phyloP scores from a whole-genome alignment of 768 basidiomycete species.

The Leccinum barrowsii region DNA sequence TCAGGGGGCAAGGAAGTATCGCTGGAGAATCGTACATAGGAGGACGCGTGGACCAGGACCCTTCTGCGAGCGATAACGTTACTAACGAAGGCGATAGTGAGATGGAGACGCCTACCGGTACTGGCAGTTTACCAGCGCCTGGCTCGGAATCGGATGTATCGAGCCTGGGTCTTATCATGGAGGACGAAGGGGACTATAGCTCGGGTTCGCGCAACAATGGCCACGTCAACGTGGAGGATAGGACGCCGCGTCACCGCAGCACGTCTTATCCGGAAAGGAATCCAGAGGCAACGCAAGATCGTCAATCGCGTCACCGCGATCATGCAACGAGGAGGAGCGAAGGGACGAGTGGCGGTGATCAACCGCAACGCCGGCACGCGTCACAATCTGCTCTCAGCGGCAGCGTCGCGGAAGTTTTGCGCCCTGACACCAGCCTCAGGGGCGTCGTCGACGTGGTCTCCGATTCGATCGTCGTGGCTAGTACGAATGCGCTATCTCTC shows the following conservation, averaged over 20 bases:
- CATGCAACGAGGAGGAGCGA: conserved; percentile 23
- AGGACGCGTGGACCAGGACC: conserved; percentile 11
- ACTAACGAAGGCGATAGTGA: conserved; percentile 15
- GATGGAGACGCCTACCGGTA: conserved; percentile 19
- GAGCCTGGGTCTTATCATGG: conserved; percentile 30
- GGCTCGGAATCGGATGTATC: conserved; percentile 18
- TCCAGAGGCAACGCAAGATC: conserved; percentile 14
- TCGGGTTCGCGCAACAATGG: conserved; percentile 8
- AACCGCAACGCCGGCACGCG: conserved; percentile 18
- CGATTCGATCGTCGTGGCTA: conserved; percentile 16
- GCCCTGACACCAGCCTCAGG: conserved; percentile 11
- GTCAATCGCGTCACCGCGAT: conserved; percentile 12
- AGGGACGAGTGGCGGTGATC: conserved; percentile 2
- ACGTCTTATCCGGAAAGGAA: conserved; percentile 19
- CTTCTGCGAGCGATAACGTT: conserved; percentile 4
- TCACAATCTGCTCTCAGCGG: conserved; percentile 11
- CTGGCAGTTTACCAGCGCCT: conserved; percentile 17
- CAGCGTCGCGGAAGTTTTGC: conserved; percentile 20
- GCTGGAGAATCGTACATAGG: conserved; percentile 18
- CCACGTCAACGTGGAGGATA: conserved; percentile 3
- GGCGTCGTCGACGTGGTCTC: conserved; percentile 10
- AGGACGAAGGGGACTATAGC: conserved; percentile 27
- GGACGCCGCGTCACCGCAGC: conserved; percentile 16
- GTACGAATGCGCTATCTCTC: conserved; percentile 33
- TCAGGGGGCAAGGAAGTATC: conserved; percentile 23